These are phyloP conservation scores for Globisporangium perplexum DNA, from an alignment of 352 stramenopile species.

Conservation along the genomic window DNA sequence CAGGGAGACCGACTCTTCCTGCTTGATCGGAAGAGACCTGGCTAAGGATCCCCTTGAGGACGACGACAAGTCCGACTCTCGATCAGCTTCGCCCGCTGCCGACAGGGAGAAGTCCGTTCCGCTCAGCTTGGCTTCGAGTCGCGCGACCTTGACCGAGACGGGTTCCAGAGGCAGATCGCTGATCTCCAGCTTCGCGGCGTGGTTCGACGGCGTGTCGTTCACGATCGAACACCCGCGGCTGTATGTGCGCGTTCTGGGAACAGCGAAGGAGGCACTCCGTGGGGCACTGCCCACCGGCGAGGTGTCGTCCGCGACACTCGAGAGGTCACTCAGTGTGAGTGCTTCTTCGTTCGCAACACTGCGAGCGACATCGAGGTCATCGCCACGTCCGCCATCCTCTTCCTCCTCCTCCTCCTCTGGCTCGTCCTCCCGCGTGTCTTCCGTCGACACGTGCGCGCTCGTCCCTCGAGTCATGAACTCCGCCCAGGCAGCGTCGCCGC, in stretches of 20 bases:
- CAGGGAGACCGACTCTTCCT: background rate
- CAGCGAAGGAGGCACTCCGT: background rate
- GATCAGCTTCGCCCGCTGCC: background rate
- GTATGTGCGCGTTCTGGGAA: background rate
- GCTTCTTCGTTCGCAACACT: slow-evolving; percentile 1
- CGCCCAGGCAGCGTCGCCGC: background rate
- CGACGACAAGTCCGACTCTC: background rate
- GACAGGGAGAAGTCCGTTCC: background rate
- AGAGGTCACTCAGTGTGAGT: background rate
- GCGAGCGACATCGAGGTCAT: background rate
- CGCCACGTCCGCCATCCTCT: background rate
- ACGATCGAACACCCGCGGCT: slow-evolving; percentile 1
- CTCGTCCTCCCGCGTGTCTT: background rate
- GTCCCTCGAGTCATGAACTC: background rate
- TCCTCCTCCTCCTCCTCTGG: background rate
- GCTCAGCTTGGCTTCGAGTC: slow-evolving; percentile 2
- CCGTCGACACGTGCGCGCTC: background rate
- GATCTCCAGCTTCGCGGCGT: background rate
- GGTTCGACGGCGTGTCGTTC: background rate
- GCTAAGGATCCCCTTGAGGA: background rate
- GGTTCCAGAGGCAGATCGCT: background rate
- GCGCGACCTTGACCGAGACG: slow-evolving; percentile 1
- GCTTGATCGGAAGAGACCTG: background rate
- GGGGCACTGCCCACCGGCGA: background rate
- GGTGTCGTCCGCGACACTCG: background rate